A percentile compares a stretch with the other conserved stretches of the same genome.
Conservation (phyloP, 306 rosid species). For the Cucumis sativus region Cucumber_9930_V3 NC_026656.2:9522501-9523000, state of each 20-base stretch:
- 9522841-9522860: background rate
- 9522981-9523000: background rate
- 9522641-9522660: constrained; percentile 82
- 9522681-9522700: constrained; percentile 95
- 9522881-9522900: background rate
- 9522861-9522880: background rate
- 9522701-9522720: constrained; percentile 84
- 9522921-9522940: background rate
- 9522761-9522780: background rate
- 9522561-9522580: constrained; percentile 7
- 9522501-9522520: no score
- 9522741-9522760: background rate
- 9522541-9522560: constrained; percentile 1
- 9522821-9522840: background rate
- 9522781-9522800: background rate
- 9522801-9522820: background rate
- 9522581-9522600: background rate
- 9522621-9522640: constrained; percentile 96
- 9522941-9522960: background rate
- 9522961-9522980: background rate
- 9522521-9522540: no score
- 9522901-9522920: background rate
- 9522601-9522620: constrained; percentile 86
- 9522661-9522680: constrained; percentile 98
- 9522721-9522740: constrained; percentile 35